Conservation (phyloP, 768 basidiomycete species). For the Boletus coccyginus region DNA sequence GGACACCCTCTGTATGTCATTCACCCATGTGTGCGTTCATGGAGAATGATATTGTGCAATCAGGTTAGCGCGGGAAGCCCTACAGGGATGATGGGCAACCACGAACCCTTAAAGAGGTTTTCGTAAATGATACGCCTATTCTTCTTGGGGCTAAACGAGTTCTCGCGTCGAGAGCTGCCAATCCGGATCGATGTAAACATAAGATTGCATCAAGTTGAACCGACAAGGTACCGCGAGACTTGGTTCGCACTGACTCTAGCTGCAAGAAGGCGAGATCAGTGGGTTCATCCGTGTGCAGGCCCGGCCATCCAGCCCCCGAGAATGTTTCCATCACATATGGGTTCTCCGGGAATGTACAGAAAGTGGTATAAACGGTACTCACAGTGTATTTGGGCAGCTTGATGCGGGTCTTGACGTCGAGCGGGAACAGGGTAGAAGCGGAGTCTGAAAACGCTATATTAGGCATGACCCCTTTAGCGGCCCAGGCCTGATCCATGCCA, state of each 20-base stretch:
- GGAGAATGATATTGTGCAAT: background rate
- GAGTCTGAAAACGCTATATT: too few species aligned
- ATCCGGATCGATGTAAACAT: background rate
- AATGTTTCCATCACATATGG: background rate
- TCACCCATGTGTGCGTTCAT: background rate
- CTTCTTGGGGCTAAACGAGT: constrained; percentile 58
- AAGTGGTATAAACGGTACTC: constrained; percentile 15
- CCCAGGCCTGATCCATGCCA: background rate
- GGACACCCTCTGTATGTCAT: constrained; percentile 76
- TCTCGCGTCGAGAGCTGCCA: constrained; percentile 31
- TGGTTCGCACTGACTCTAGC: constrained; percentile 36
- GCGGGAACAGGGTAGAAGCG: constrained; percentile 11
- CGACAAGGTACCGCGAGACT: constrained; percentile 35
- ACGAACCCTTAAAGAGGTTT: constrained; percentile 97
- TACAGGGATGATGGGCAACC: background rate
- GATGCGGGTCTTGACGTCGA: constrained; percentile 37
- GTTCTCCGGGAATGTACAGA: constrained; percentile 3
- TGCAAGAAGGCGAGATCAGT: constrained; percentile 21
- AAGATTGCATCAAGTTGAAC: background rate
- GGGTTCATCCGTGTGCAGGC: constrained; percentile 27
- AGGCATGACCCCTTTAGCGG: too few species aligned
- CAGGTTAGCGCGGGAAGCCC: background rate
- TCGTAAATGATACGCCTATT: constrained; percentile 97
- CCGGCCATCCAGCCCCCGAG: constrained; percentile 34
- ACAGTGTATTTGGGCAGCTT: constrained; percentile 15